Percentiles rank a stretch among this genome's conserved stretches.
phyloP scores from a whole-genome alignment of 768 basidiomycete genomes.

The Pseudohyphozyma bogoriensis region DNA sequence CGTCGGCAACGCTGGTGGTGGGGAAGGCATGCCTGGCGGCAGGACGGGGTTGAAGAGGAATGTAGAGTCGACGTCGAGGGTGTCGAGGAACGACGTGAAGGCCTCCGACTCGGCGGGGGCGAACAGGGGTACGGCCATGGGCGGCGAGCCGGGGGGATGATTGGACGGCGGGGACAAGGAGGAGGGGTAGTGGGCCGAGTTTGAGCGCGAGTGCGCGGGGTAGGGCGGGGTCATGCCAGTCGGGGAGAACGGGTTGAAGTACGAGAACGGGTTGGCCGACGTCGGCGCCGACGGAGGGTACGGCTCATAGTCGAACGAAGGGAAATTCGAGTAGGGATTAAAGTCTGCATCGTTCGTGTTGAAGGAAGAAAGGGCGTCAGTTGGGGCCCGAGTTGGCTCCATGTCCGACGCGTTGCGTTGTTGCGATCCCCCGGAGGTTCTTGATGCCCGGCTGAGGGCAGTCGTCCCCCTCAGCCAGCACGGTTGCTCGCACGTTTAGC shows the following conservation, averaged over 20 bases:
- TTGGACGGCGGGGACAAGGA: neutral
- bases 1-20: neutral
- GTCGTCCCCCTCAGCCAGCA: too few species aligned
- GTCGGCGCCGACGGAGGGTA: constrained; percentile 1
- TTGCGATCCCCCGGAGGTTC: too few species aligned
- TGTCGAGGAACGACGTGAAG: constrained; percentile 22
- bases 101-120: constrained; percentile 13
- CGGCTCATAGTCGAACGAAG: constrained; percentile 1
- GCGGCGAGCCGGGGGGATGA: neutral
- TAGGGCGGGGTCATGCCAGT: neutral
- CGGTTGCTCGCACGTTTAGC: too few species aligned
- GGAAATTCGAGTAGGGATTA: neutral
- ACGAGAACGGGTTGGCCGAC: neutral
- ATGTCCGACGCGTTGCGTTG: too few species aligned
- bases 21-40: constrained; percentile 24
- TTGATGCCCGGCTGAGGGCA: too few species aligned
- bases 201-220: neutral
- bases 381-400: too few species aligned
- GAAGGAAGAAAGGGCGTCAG: too few species aligned
- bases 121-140: constrained; percentile 20
- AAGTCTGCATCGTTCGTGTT: constrained; percentile 25
- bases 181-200: neutral
- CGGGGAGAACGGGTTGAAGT: constrained; percentile 3
- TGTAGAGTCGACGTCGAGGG: constrained; percentile 13
- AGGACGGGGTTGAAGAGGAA: constrained; percentile 27